Conservation (phyloP, 208 protist species). For the Leishmania arabica region DNA sequence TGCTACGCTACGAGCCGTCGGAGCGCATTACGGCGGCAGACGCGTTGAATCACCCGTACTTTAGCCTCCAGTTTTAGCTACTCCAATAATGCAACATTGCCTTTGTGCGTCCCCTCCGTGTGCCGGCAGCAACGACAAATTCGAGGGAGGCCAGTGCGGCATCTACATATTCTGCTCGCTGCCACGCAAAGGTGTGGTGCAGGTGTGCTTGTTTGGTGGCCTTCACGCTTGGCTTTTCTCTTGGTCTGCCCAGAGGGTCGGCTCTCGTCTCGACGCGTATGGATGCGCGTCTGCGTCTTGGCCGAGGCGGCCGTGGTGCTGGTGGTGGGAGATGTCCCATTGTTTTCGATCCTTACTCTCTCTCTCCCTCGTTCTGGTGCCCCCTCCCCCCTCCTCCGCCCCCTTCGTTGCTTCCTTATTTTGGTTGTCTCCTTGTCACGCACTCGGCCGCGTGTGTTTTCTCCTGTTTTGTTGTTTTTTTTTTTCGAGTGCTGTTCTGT, state of each 20-base stretch:
- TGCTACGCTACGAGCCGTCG: conserved; percentile 78
- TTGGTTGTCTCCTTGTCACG: not conserved
- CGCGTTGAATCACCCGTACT: conserved; percentile 87
- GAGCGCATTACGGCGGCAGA: conserved; percentile 79
- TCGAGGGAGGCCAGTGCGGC: not conserved
- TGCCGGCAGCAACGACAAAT: not conserved
- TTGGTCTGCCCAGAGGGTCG: conserved; percentile 6
- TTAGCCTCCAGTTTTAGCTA: conserved; percentile 58
- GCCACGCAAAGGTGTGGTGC: not conserved
- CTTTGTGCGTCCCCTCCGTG: not conserved
- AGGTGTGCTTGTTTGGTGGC: not conserved
- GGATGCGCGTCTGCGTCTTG: not conserved
- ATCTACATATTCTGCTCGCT: not conserved
- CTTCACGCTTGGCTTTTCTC: not conserved
- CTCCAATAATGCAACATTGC: not conserved
- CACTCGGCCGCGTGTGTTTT: not conserved
- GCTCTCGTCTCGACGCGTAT: not conserved
- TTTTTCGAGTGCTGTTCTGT: not conserved
- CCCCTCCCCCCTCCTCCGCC: not conserved
- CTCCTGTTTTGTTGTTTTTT: not conserved
- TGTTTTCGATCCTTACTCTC: not conserved
- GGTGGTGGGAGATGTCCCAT: not conserved
- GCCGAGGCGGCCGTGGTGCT: not conserved
- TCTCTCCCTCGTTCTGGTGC: not conserved
- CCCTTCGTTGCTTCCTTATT: not conserved